Evolutionary conservation across 257 asterid species (phyloP), one percentile per base, ranked within the genome.

Genomic region (Nicotiana otophora): DNA sequence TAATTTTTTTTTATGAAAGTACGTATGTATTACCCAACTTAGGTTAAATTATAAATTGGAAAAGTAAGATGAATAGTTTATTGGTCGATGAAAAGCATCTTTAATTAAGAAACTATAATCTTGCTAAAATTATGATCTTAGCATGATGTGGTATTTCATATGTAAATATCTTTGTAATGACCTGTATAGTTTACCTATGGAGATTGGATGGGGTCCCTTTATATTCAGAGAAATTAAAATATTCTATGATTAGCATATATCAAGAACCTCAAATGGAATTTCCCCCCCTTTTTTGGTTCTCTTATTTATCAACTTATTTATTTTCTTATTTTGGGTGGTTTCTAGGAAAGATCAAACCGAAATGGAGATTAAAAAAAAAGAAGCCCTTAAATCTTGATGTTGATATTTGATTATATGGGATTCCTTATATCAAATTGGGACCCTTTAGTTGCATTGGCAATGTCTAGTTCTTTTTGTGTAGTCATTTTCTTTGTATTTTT

Each of bases 381-480:
- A 14, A 76, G 65, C 15, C 51, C 53, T 84, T 77, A 67, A 81
- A 20, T 36, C 8, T 23, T 60, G 86, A 86, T 77, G 80, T 61
- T 80, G 89, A 82, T 75, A 23, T 75, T 78, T 65, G 23, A 42
- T 23, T 72, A 48, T 26, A 36, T 34, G 67, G 77, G 81, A 70
- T 48, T 68, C 26, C 48, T 57, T 28, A n/a, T 10, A 8, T 69
- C 62, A 48, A 74, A 6, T 30, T 34, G 72, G 86, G 85, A 28
- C 78, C 85, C 57, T 83, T 8, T 31, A 12, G 81, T 77, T 74
- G 58, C n/a, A 54, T 75, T 61, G 36, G 84, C 81, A 69, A 76
- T 84, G 53, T 9, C 19, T 10, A 23, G 81, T 86, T 69, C 23
- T 57, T 66, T 84, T 83, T 23, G 63, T 84, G 64, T 81, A 42